Evolutionary conservation across 75 land plant genomes (phyloP).

Genomic region (Cryptomeria japonica): DNA sequence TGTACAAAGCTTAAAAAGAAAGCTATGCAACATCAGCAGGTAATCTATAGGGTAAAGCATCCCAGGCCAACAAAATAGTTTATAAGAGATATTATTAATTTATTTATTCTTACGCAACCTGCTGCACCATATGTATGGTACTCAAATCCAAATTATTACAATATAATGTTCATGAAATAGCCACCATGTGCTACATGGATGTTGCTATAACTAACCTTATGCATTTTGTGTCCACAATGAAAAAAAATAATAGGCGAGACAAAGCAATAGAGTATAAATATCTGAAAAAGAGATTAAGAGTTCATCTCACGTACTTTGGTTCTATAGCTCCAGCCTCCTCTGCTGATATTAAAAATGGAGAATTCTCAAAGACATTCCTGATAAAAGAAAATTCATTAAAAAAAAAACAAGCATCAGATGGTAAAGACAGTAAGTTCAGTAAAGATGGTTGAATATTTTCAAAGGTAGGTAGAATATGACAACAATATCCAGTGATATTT

Average conservation of each 20-base stretch:
- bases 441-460: not conserved
- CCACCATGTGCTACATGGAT: not conserved
- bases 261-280: not conserved
- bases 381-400: slow-evolving; percentile 2
- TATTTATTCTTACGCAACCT: not conserved
- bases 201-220: not conserved
- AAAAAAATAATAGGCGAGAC: not conserved
- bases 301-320: slow-evolving; percentile 30
- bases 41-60: not conserved
- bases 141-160: not conserved
- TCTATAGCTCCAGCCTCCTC: slow-evolving; percentile 77
- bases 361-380: slow-evolving; percentile 90
- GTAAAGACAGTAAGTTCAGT: not conserved
- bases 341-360: slow-evolving; percentile 95
- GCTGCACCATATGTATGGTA: not conserved
- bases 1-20: not conserved
- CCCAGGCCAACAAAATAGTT: not conserved
- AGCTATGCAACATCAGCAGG: not conserved
- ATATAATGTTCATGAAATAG: not conserved
- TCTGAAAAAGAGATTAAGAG: not conserved
- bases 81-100: not conserved
- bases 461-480: not conserved
- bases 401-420: not conserved
- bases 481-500: not conserved
- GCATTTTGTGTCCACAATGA: not conserved